Base-by-base conservation (phyloP, 2,329 filamentous ascomycete genomes). In the Paraphaeosphaeria sporulosa region DNA sequence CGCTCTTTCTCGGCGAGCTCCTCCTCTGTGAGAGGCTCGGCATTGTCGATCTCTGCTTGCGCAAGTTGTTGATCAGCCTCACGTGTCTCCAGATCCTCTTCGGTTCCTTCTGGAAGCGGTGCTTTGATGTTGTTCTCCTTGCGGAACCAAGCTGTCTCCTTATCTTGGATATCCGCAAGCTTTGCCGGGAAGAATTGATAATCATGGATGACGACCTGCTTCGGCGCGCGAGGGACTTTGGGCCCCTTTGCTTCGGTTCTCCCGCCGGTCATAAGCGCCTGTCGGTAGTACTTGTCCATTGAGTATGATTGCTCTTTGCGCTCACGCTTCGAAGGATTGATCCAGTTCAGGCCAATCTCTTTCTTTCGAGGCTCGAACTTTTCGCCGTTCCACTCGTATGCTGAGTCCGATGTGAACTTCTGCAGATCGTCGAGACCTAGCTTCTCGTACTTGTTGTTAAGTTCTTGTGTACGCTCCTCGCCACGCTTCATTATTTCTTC, bases 361-460 rank as follows among this genome's bases (percentile, higher is more conserved):
- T 96, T 96, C 74, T 80, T 81, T 19, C 90, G 87, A 60, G 91
- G 92, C 55, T 93, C 92, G 76, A 99, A 99, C 71, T 94, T 94
- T 80, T 98, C 90, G 49, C 95, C 95, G 65, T 99, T 99, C 96
- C 96, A 99, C 75, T 98, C 95, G 72, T 99, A 99, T 0, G 96
- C 94, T 57, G 93, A 97, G 71, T 99, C 95, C 0, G 94, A 97
- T 1, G 91, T 95, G 79, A 99, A 99, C 74, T 98, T 98, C 76
- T 99, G 95, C 46, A 99, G 81, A 68, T 99, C 95, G 76, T 99
- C 95, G 32, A 99, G 91, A 65, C 96, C 95, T 43, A 99, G 88
- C 76, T 97, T 96, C 77, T 98, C 95, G 71, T 98, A 99, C 78
- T 93, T 94, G 67, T 92, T 90, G 75, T 93, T 98, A 44, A 99